Evolutionary conservation across 2,329 filamentous ascomycete genomes (phyloP), one percentile per base, ranked within the genome.

Genomic region (Pestalotiopsis sp.): DNA sequence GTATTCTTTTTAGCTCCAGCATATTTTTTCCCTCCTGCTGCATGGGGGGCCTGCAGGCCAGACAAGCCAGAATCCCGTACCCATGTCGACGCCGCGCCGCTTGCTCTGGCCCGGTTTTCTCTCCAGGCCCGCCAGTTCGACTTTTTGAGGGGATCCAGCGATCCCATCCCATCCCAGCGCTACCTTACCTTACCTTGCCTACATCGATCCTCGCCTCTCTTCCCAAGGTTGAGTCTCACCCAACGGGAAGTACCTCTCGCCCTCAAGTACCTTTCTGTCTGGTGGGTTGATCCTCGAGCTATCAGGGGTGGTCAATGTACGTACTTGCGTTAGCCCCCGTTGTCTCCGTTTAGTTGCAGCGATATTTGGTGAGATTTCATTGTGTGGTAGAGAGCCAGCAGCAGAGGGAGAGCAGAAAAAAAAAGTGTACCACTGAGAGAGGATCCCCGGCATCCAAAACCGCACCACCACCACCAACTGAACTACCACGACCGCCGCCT

Each of bases 381-480:
- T 52, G 45, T 52, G 45, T 52, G 45, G 45, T n/a, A 52, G 45
- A n/a, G 20, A n/a, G 31, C 31, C 31, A 36, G 31, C 31, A 36
- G 41, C 17, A n/a, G 6, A 52, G 45, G 20, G 45, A 9, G 45
- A n/a, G 45, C 17, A 23, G 20, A 52, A 52, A 52, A 52, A 52
- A 52, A 52, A 52, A n/a, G 14, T 52, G 41, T 49, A 49, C 41
- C 13, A 57, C 52, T 36, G 7, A 66, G 52, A 66, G 52, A 57
- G 25, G 31, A 31, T 39, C 63, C 63, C 27, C 56, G 23, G 14
- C 64, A 66, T 39, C 36, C 52, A 60, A 39, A 66, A 66, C 52
- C 56, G 45, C 64, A 59, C 59, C 59, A 62, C 59, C 27, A 59
- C n/a, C n/a, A 52, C 45, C 45, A n/a, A 52, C 45, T 52, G 31